Evolutionary conservation across 768 basidiomycete species (phyloP), one percentile per base, ranked within the genome.

Genomic region (Flagelloscypha sp.): DNA sequence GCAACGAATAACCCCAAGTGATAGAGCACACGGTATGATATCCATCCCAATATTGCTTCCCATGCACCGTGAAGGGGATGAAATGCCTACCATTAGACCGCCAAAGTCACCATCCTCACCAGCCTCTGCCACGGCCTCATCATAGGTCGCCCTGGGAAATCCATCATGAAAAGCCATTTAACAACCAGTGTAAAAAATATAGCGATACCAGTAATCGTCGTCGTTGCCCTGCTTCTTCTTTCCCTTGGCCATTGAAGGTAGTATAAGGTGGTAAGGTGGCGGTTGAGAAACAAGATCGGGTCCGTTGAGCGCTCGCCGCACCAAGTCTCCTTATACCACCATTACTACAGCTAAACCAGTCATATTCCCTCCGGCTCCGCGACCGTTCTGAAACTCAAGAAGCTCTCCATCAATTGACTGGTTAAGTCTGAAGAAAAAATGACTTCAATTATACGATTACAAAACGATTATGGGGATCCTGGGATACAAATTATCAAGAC

Each of bases 141-240:
- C 62, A 15, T 56, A 54, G 39, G 68, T 57, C 38, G 53, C 61
- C 10, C 68, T 57, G 4, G 72, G 59, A 44, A 81, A 79, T 2
- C 68, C 65, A 16, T 30, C 10, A n/a, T 35, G 35, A 30, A 47
- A 43, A 45, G 47, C 49, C 40, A 42, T 41, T 35, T 27, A 32
- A 22, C 37, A 25, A 44, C 55, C 41, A 36, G 28, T 16, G 13
- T 30, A 35, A 24, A 36, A 29, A 41, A 39, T 39, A 48, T 44
- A 35, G 35, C 46, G 63, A 41, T 42, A 87, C 89, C 89, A 94
- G 62, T 72, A 84, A 24, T 74, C 79, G 48, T 88, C 86, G 44
- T 93, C 88, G 47, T 82, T 78, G 28, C 65, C 66, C 48, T 77
- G 82, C 64, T 90, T 90, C 51, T 90, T 93, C 67, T 93, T 94